Percentiles rank a stretch among this genome's conserved stretches.
Evolutionary conservation across 176 grass and related monocot genomes (phyloP).

Genomic region (Avena atlantica): DNA sequence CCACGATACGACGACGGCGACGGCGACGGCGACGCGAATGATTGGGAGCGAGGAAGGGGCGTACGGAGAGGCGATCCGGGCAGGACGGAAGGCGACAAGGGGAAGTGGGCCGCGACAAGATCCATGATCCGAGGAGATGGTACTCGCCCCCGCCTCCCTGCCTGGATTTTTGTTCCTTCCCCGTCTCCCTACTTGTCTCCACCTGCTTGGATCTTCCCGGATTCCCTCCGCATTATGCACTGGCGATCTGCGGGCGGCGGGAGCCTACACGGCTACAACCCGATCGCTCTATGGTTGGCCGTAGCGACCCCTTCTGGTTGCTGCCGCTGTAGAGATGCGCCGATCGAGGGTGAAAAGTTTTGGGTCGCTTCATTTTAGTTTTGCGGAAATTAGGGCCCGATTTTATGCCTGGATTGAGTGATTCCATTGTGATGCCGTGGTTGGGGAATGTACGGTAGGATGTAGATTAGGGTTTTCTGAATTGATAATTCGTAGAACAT

Average conservation of each 20-base stretch:
- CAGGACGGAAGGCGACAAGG: conserved; percentile 35
- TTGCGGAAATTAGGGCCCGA: conserved; percentile 8
- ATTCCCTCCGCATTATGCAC: conserved; percentile 43
- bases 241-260: not conserved
- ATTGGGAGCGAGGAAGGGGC: conserved; percentile 23
- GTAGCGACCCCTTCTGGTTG: conserved; percentile 1
- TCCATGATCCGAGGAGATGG: conserved; percentile 62
- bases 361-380: not conserved
- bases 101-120: conserved; percentile 56
- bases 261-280: not conserved
- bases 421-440: not conserved
- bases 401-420: not conserved
- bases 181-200: conserved; percentile 34
- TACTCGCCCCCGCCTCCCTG: conserved; percentile 42
- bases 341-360: not conserved
- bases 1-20: conserved; percentile 5
- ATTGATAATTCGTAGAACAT: not conserved
- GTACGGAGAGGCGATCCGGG: conserved; percentile 25
- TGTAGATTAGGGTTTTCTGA: not conserved
- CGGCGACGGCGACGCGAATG: conserved; percentile 47
- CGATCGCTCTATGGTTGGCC: conserved; percentile 13
- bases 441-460: not conserved
- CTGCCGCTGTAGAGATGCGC: not conserved
- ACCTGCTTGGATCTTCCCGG: conserved; percentile 49
- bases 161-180: conserved; percentile 56